These are phyloP conservation scores for Fragilaria crotonensis DNA, from an alignment of 108 stramenopile genomes.

Conservation along the genomic window DNA sequence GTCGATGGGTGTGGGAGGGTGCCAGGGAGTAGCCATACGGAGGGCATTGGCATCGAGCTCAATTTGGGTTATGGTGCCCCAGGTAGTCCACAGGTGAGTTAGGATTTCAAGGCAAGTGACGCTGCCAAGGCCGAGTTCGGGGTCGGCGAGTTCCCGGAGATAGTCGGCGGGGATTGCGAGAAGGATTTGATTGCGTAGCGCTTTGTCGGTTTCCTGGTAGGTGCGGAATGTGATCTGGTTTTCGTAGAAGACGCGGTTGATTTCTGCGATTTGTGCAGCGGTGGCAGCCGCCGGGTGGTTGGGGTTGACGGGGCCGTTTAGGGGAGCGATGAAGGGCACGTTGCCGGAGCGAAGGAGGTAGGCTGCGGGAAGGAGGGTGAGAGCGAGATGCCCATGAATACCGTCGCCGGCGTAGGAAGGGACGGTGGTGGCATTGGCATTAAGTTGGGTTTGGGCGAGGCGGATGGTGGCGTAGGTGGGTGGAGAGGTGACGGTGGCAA, in stretches of 20 bases:
- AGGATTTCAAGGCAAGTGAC: slow-evolving; percentile 8
- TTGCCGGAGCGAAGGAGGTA: slow-evolving; percentile 2
- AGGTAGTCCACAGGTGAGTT: slow-evolving; percentile 7
- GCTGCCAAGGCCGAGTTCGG: background rate
- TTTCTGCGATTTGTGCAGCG: slow-evolving; percentile 1
- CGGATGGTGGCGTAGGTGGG: background rate
- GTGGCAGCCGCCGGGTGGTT: background rate
- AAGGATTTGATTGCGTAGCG: slow-evolving; percentile 3
- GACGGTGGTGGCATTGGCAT: slow-evolving; percentile 17
- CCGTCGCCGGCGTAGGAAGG: slow-evolving; percentile 18
- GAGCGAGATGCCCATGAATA: slow-evolving; percentile 9
- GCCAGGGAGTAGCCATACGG: slow-evolving; percentile 1
- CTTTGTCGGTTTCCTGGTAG: background rate
- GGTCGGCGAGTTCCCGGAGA: slow-evolving; percentile 1
- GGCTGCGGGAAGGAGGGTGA: slow-evolving; percentile 5
- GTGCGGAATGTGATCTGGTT: background rate
- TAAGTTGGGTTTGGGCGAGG: background rate
- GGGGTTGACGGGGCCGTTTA: background rate
- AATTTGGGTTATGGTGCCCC: slow-evolving; percentile 11
- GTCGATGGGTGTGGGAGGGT: slow-evolving; percentile 18
- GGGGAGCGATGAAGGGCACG: background rate
- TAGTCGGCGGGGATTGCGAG: slow-evolving; percentile 5
- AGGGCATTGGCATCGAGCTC: slow-evolving; percentile 9
- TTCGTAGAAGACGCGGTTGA: background rate
- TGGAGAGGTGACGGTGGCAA: too few species aligned